Evolutionary conservation across 305 asterid species (phyloP).

Genomic region (Ajuga reptans): DNA sequence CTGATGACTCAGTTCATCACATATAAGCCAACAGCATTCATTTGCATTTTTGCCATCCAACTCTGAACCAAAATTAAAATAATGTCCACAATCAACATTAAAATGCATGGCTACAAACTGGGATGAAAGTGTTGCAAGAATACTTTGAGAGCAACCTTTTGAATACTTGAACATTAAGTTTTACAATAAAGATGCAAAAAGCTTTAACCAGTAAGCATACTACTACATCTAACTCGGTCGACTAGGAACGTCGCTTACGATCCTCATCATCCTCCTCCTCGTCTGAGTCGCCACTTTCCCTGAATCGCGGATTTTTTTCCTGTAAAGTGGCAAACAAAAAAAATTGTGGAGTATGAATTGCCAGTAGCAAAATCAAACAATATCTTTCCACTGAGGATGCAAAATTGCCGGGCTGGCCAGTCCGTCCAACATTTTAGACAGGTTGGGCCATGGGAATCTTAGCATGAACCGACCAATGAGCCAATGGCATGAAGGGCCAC

Average conservation of each 20-base stretch:
- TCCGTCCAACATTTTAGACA: too few relatives aligned
- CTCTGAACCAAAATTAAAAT: background rate
- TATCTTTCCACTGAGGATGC: background rate
- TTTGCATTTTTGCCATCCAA: background rate
- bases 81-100: background rate
- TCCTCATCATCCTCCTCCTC: conserved; percentile 81
- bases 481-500: too few relatives aligned
- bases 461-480: too few relatives aligned
- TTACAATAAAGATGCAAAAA: conserved; percentile 6
- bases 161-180: conserved; percentile 13
- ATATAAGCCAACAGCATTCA: background rate
- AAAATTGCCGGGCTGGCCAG: too few relatives aligned
- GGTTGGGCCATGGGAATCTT: too few relatives aligned
- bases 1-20: too few relatives aligned
- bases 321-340: conserved; percentile 32
- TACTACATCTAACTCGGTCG: conserved; percentile 12
- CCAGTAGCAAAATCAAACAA: background rate
- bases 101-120: background rate
- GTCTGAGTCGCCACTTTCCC: conserved; percentile 88
- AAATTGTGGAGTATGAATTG: background rate
- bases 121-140: background rate
- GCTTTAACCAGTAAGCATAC: conserved; percentile 8
- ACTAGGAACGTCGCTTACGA: conserved; percentile 35
- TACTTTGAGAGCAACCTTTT: conserved; percentile 8
- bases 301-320: conserved; percentile 90